Percentiles rank a stretch among this genome's conserved stretches.
Conservation (phyloP, 2,329 filamentous ascomycete species). For the Iodosphaeria phyllophila region DNA sequence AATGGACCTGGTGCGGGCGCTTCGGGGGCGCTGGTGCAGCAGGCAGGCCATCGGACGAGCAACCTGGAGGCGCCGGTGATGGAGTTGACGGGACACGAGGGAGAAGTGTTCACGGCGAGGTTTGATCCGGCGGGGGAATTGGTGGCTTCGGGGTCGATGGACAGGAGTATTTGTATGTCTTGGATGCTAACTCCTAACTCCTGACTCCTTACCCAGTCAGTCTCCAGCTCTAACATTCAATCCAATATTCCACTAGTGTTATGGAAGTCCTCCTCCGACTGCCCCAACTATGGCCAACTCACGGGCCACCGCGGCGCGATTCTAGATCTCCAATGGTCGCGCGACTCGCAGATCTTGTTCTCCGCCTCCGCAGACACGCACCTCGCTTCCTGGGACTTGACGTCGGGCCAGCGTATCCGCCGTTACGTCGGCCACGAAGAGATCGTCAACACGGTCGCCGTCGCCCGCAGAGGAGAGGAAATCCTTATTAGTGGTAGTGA, state of each 20-base stretch:
- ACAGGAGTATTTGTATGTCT: conserved; percentile 64
- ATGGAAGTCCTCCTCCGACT: conserved; percentile 83
- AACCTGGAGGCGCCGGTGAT: conserved; percentile 79
- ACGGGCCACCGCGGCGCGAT: conserved; percentile 82
- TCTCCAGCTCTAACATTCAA: too few species aligned
- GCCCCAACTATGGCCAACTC: conserved; percentile 83
- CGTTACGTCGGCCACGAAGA: conserved; percentile 88
- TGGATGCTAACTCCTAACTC: too few species aligned
- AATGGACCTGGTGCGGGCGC: conserved; percentile 28
- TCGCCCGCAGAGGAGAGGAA: conserved; percentile 79
- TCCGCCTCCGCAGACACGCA: conserved; percentile 89
- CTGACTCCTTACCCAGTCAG: too few species aligned
- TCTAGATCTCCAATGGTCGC: conserved; percentile 88
- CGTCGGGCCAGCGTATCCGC: conserved; percentile 80
- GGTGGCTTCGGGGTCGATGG: conserved; percentile 91
- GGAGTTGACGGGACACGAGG: conserved; percentile 69
- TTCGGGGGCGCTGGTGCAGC: conserved; percentile 31
- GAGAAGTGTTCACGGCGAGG: conserved; percentile 77
- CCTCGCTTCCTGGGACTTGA: conserved; percentile 85
- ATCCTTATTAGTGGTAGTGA: conserved; percentile 81
- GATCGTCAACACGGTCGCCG: conserved; percentile 81
- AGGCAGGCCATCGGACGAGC: conserved; percentile 47
- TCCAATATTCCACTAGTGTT: too few species aligned
- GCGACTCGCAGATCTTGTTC: conserved; percentile 79
- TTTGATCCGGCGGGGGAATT: conserved; percentile 79